Evolutionary conservation across 2,329 filamentous ascomycete genomes (phyloP).

Genomic region (Aspergillus udagawae): DNA sequence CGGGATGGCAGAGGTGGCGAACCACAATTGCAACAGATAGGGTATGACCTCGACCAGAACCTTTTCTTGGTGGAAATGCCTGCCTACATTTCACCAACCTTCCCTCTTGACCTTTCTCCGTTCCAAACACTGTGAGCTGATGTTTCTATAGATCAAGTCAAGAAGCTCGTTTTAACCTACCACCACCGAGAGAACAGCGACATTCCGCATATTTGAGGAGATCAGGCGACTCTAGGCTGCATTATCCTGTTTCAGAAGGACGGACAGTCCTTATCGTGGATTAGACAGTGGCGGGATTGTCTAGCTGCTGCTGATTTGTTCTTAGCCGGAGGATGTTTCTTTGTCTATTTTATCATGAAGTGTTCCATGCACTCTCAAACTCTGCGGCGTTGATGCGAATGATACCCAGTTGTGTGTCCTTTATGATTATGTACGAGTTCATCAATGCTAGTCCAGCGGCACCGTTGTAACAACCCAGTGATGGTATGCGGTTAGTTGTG

Average conservation of each 20-base stretch:
- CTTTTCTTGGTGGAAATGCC: neutral
- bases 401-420: constrained; percentile 22
- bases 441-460: neutral
- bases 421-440: constrained; percentile 7
- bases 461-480: neutral
- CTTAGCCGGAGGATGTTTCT: neutral
- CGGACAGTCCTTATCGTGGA: constrained; percentile 27
- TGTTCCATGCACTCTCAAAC: neutral
- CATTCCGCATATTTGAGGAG: constrained; percentile 21
- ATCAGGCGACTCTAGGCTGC: constrained; percentile 16
- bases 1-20: constrained; percentile 13
- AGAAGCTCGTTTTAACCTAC: constrained; percentile 15
- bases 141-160: constrained; percentile 11
- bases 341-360: neutral
- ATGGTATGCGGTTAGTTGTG: too few relatives aligned
- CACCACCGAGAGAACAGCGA: constrained; percentile 17
- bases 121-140: constrained; percentile 3
- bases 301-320: neutral
- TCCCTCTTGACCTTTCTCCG: neutral
- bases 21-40: constrained; percentile 12
- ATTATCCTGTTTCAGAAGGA: constrained; percentile 17
- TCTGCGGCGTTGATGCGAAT: constrained; percentile 1
- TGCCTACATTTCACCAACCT: neutral
- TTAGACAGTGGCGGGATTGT: constrained; percentile 8
- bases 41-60: constrained; percentile 17